Base-by-base conservation (phyloP, 1,139 yeast genomes). In the Candida glucosophila region DNA sequence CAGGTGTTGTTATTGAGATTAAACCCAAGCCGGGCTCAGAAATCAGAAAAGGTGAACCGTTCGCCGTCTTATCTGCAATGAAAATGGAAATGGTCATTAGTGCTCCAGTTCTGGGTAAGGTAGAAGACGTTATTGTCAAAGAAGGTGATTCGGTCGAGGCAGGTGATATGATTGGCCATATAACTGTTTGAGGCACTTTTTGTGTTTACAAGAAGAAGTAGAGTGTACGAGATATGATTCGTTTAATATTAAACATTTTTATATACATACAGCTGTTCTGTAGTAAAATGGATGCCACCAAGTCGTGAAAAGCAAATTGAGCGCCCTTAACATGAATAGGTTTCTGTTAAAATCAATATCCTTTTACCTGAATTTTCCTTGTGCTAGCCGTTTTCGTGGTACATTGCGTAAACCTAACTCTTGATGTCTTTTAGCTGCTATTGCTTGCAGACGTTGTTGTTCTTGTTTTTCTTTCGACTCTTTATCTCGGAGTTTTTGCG, bases 31-130 rank as follows among this genome's bases (percentile, higher is more conserved):
- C 74, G 42, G 95, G 94, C 34, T 67, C 77, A 28, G 80, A 78
- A 40, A 95, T 92, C 39, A 85, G 82, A 72, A 90, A 88, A 73
- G 98, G 99, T 40, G 95, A 90, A 51, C 92, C 96, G 22, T 58
- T 90, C 43, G 94, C 94, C 30, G 95, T 90, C 16, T 69, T 90
- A 48, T 77, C 92, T 49, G 98, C 99, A 39, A 92, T 90, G 99
- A 92, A 92, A 74, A 92, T 92, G 98, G 99, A 90, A 66, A 90
- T 90, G 97, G 94, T 90, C 28, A 88, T 90, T 42, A 73, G 88
- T 51, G 90, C 99, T 6, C 95, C 94, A 29, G 78, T 74, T 35
- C 68, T 79, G 33, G 99, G 98, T 51, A 73, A 69, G 49, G 76
- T 92, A 34, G 77, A 80, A 27, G 81, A 79, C 16, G 68, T 90